These are phyloP conservation scores for Berberis vulgaris DNA, from an alignment of 164 flowering plant species.

Conservation along the genomic window DNA sequence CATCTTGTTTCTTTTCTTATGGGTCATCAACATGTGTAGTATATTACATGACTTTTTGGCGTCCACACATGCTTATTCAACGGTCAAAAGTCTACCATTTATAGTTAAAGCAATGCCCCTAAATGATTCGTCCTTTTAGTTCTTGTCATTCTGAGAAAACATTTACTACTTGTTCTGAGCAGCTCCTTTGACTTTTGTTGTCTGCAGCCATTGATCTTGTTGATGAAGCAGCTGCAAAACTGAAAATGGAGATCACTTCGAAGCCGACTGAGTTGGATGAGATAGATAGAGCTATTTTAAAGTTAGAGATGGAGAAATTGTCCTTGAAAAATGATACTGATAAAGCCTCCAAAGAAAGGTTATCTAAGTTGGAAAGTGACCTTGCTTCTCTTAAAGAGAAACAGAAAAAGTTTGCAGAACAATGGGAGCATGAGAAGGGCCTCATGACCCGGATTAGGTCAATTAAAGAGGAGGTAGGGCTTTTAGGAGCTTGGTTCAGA, in stretches of 20 bases:
- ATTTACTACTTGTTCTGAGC: no score
- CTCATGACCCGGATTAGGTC: constrained; percentile 74
- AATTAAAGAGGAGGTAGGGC: constrained; percentile 79
- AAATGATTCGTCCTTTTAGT: no score
- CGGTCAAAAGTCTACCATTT: no score
- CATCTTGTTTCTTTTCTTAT: no score
- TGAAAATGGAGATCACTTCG: constrained; percentile 97
- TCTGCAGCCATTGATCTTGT: constrained; percentile 90
- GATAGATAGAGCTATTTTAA: constrained; percentile 72
- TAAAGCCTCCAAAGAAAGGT: constrained; percentile 75
- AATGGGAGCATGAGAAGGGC: constrained; percentile 70
- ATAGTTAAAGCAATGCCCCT: no score
- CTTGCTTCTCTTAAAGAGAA: constrained; percentile 56
- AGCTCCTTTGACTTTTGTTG: neutral
- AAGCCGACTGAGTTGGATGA: constrained; percentile 95
- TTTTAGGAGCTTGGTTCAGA: neutral
- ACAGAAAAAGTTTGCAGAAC: constrained; percentile 70
- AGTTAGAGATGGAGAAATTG: constrained; percentile 89
- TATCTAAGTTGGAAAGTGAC: constrained; percentile 76
- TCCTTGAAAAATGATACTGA: constrained; percentile 82
- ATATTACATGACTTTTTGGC: no score
- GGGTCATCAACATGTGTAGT: no score
- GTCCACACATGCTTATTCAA: no score
- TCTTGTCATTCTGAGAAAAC: no score
- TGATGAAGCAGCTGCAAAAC: constrained; percentile 98